Conservation (phyloP, 208 protist species). For the Crithidia brevicula region DNA sequence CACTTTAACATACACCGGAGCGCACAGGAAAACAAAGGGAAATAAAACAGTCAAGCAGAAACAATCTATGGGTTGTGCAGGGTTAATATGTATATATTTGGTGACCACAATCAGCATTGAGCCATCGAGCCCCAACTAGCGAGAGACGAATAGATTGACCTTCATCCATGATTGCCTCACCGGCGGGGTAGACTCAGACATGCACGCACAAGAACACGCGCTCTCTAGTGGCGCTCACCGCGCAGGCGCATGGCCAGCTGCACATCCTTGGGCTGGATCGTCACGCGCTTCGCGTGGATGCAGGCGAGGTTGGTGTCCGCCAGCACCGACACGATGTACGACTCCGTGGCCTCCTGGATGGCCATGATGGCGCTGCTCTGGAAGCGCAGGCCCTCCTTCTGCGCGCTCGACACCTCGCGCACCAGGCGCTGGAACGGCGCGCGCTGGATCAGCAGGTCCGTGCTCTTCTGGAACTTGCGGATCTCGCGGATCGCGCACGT, state of each 20-base stretch:
- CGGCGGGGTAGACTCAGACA: no score
- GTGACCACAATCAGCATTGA: no score
- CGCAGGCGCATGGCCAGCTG: not conserved
- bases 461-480: constrained; percentile 84
- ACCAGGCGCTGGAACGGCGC: constrained; percentile 91
- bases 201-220: not conserved
- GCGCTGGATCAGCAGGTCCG: constrained; percentile 89
- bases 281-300: constrained; percentile 88
- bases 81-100: no score
- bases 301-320: constrained; percentile 92
- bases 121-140: no score
- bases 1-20: no score
- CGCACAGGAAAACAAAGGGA: not conserved
- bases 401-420: constrained; percentile 76
- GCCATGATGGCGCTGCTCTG: constrained; percentile 83
- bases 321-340: constrained; percentile 91
- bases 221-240: not conserved
- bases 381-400: constrained; percentile 88
- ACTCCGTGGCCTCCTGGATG: constrained; percentile 92
- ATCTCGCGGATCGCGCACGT: constrained; percentile 98
- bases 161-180: no score
- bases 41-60: not conserved
- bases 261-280: constrained; percentile 82
- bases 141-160: no score
- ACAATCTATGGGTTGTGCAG: not conserved